phyloP scores from a whole-genome alignment of 352 stramenopile genomes.

The Thraustotheca clavata region DNA sequence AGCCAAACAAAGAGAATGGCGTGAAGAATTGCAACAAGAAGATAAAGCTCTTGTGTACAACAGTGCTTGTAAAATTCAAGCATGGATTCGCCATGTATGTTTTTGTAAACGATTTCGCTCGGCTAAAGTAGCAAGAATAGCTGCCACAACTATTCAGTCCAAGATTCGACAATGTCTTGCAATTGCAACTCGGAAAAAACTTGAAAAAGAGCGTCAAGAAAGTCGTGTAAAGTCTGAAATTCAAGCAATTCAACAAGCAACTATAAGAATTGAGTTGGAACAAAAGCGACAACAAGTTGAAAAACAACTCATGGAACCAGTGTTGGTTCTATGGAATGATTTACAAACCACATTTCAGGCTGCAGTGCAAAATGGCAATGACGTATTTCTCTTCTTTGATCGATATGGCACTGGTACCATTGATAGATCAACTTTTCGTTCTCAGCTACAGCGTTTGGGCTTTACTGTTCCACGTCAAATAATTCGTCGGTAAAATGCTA shows the following conservation, averaged over 20 bases:
- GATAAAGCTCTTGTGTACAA: slow-evolving; percentile 1
- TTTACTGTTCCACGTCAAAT: slow-evolving; percentile 51
- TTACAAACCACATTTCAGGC: not conserved
- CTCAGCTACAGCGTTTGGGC: slow-evolving; percentile 36
- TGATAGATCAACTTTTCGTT: slow-evolving; percentile 55
- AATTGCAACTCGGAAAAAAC: not conserved
- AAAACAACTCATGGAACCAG: not conserved
- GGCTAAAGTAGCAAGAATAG: not conserved
- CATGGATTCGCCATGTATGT: slow-evolving; percentile 6
- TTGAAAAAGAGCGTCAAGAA: not conserved
- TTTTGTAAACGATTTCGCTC: not conserved
- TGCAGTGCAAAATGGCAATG: not conserved
- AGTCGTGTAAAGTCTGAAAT: not conserved
- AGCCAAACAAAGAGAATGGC: slow-evolving; percentile 15
- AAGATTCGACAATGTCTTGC: not conserved
- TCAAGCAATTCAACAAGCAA: not conserved
- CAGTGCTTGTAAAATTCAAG: not conserved
- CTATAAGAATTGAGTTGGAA: not conserved
- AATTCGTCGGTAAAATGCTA: slow-evolving; percentile 37
- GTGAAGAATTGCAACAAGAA: not conserved
- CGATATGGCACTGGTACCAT: slow-evolving; percentile 33
- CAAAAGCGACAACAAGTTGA: not conserved
- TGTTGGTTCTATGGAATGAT: slow-evolving; percentile 11
- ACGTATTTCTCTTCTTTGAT: slow-evolving; percentile 19
- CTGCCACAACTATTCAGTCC: not conserved